A percentile compares a stretch with the other conserved stretches of the same genome.
Conservation (phyloP, 2,329 filamentous ascomycete species). For the Aspergillus jensenii region DNA sequence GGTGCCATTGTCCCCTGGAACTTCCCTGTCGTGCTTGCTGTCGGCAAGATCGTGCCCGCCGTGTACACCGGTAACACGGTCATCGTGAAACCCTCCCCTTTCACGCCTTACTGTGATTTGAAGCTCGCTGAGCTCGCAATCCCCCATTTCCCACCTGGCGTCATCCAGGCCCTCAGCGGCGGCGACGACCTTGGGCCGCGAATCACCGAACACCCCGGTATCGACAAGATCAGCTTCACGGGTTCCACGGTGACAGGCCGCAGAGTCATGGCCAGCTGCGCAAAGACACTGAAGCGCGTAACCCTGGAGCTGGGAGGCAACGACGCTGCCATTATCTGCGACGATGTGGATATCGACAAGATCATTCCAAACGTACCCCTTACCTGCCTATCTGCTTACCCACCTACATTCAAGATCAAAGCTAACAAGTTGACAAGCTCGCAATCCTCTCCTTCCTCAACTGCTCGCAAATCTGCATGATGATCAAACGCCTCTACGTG, state of each 20-base stretch:
- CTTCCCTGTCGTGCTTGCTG: conserved; percentile 44
- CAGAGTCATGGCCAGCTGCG: conserved; percentile 51
- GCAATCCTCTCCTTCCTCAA: conserved; percentile 53
- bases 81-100: conserved; percentile 55
- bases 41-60: conserved; percentile 52
- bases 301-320: conserved; percentile 58
- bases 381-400: not conserved
- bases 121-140: conserved; percentile 54
- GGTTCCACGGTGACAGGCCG: conserved; percentile 55
- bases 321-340: conserved; percentile 55
- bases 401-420: no score
- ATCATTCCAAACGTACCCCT: conserved; percentile 40
- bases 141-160: conserved; percentile 54
- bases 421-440: conserved; percentile 34
- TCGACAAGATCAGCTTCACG: conserved; percentile 61
- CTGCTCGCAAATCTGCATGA: conserved; percentile 57
- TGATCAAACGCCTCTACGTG: conserved; percentile 61
- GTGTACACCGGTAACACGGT: conserved; percentile 55
- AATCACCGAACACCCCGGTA: conserved; percentile 55
- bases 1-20: conserved; percentile 64
- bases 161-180: conserved; percentile 57
- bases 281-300: conserved; percentile 54
- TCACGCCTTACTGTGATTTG: conserved; percentile 55
- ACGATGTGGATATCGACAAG: conserved; percentile 52
- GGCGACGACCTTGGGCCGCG: conserved; percentile 55